phyloP scores from a whole-genome alignment of 164 flowering plant species.

The Chimonanthus salicifolius region DNA sequence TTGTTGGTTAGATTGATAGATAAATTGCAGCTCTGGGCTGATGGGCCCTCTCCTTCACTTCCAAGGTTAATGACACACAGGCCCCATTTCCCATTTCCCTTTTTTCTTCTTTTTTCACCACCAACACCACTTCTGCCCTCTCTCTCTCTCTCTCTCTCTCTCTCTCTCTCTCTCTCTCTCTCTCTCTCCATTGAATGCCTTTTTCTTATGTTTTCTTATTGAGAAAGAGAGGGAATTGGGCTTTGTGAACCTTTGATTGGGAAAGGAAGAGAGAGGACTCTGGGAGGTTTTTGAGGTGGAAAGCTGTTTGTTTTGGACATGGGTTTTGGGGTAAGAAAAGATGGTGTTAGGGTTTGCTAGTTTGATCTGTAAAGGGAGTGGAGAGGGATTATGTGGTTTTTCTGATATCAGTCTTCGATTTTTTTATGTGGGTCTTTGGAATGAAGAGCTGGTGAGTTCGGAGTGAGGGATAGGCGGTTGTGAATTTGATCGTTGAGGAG shows the following conservation, averaged over 20 bases:
- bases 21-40: too few relatives aligned
- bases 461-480: background rate
- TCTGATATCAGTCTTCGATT: conserved; percentile 21
- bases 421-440: conserved; percentile 3
- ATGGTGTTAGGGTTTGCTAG: background rate
- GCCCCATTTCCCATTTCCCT: background rate
- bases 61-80: background rate
- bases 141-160: too few relatives aligned
- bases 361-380: background rate
- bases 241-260: background rate
- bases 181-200: too few relatives aligned
- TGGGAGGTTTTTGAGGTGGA: background rate
- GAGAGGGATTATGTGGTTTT: conserved; percentile 3
- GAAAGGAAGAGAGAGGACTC: background rate
- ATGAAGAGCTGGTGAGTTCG: background rate
- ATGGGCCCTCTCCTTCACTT: background rate
- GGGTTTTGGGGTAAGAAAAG: background rate
- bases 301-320: background rate
- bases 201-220: background rate
- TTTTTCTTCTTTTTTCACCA: background rate
- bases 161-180: too few relatives aligned
- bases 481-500: conserved; percentile 5
- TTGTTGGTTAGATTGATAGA: too few relatives aligned
- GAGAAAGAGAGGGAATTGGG: background rate
- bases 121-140: too few relatives aligned